Base-by-base conservation (phyloP, 768 basidiomycete genomes). In the Floccularia luteovirens region DNA sequence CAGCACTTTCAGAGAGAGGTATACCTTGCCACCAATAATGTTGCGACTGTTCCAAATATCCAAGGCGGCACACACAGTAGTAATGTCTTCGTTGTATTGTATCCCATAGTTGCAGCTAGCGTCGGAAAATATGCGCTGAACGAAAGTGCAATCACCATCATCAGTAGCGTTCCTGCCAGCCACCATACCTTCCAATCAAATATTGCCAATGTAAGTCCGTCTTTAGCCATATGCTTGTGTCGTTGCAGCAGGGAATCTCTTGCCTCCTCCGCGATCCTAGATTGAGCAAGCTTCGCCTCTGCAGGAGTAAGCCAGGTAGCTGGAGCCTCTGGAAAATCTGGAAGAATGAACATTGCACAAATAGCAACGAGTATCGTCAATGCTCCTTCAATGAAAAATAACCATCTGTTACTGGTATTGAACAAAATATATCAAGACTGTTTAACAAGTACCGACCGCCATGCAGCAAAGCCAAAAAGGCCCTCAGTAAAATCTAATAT, bases 71-170 rank as follows among this genome's bases (percentile, higher is more conserved):
- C 62, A 41, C 67, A 67, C 7, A 67, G 70, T 33, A 87, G 59
- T 8, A 89, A 64, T 3, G 83, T 79, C 30, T 78, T 58, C 3
- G 82, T 84, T n/a, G 66, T 59, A 43, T 60, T 66, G 57, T 68
- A 82, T 24, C 82, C 82, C 56, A 89, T 66, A 1, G 87, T 89
- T 12, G 69, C 75, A 6, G 69, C 73, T 41, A 89, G 60, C 0
- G 85, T 82, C 12, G 80, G 83, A 59, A 86, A 86, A 57, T 76
- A 84, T 27, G 76, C 76, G 51, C 80, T 79, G 64, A 85, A 86
- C 2, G 72, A 75, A 17, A 83, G 52, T n/a, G 77, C 72, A 31
- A 79, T 56, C 23, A 77, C 74, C 35, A 72, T 61, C 16, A 55
- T 50, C 12, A 56, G 56, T 17, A 68, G 43, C 5, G 58, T 52